phyloP scores from a whole-genome alignment of 345 rosid species.

The Brassica incana region DNA sequence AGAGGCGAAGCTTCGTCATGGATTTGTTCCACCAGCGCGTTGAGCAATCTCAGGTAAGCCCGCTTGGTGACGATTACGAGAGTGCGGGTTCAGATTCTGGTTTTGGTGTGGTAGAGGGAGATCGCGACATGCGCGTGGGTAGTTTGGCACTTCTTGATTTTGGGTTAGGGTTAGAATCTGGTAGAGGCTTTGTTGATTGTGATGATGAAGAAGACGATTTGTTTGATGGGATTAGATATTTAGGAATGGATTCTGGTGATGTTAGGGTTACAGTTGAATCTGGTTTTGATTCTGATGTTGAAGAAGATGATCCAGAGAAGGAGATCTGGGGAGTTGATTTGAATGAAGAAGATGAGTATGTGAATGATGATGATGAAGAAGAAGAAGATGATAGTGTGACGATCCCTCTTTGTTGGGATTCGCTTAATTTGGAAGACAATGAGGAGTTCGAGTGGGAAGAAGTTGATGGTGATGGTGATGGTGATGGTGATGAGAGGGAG shows the following conservation, averaged over 20 bases:
- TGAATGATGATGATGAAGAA: conserved; percentile 33
- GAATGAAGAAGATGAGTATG: conserved; percentile 50
- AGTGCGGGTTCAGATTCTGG: conserved; percentile 28
- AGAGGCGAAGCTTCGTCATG: conserved; percentile 70
- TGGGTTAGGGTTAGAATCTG: conserved; percentile 53
- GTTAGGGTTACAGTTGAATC: conserved; percentile 45
- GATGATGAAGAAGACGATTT: conserved; percentile 47
- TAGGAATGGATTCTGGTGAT: conserved; percentile 43
- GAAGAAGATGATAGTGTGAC: conserved; percentile 52
- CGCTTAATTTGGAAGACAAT: conserved; percentile 61
- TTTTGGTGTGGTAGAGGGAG: conserved; percentile 49
- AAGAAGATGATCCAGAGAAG: conserved; percentile 37
- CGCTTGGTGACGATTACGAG: conserved; percentile 21
- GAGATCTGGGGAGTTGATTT: conserved; percentile 38
- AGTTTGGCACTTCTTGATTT: conserved; percentile 48
- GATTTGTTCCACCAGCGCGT: conserved; percentile 91
- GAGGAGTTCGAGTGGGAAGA: conserved; percentile 75
- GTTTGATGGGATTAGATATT: conserved; percentile 51
- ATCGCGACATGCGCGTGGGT: conserved; percentile 37
- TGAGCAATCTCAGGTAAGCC: conserved; percentile 67
- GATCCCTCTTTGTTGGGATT: conserved; percentile 73
- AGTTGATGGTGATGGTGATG: conserved; percentile 51
- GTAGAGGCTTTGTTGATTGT: conserved; percentile 37
- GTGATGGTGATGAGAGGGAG: background rate
- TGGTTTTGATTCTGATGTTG: conserved; percentile 53